phyloP scores from a whole-genome alignment of 345 rosid species.

The Cardamine resedifolia region DNA sequence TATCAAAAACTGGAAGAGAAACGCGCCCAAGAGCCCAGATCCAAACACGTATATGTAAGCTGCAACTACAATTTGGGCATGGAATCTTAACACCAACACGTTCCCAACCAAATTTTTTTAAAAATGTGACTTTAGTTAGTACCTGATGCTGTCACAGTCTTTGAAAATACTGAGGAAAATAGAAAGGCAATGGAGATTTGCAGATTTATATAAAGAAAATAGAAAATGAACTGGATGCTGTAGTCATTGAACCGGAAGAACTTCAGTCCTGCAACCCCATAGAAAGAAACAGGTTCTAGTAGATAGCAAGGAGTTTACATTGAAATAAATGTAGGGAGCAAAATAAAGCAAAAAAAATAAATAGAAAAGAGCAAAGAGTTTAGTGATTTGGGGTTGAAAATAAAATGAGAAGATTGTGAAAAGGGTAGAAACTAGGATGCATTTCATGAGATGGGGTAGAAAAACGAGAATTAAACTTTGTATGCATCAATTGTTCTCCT shows the following conservation, averaged over 20 bases:
- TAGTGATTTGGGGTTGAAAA: too few species aligned
- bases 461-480: too few species aligned
- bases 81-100: background rate
- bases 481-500: too few species aligned
- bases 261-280: conserved; percentile 60
- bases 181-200: conserved; percentile 85
- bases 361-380: too few species aligned
- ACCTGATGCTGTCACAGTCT: conserved; percentile 88
- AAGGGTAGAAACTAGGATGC: too few species aligned
- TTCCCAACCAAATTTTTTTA: background rate
- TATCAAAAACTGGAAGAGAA: conserved; percentile 64
- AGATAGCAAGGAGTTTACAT: too few species aligned
- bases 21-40: conserved; percentile 79
- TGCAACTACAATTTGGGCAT: conserved; percentile 46
- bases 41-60: conserved; percentile 74
- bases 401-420: too few species aligned
- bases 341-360: too few species aligned
- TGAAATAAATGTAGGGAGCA: too few species aligned
- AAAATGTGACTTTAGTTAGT: conserved; percentile 2
- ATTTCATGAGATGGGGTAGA: too few species aligned
- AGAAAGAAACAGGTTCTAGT: background rate
- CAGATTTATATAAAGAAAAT: conserved; percentile 68
- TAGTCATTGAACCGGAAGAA: conserved; percentile 75
- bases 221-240: conserved; percentile 68
- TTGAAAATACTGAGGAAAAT: conserved; percentile 61